Evolutionary conservation across 2,329 filamentous ascomycete species (phyloP), one percentile per base, ranked within the genome.

Genomic region (Beauveria varroae): DNA sequence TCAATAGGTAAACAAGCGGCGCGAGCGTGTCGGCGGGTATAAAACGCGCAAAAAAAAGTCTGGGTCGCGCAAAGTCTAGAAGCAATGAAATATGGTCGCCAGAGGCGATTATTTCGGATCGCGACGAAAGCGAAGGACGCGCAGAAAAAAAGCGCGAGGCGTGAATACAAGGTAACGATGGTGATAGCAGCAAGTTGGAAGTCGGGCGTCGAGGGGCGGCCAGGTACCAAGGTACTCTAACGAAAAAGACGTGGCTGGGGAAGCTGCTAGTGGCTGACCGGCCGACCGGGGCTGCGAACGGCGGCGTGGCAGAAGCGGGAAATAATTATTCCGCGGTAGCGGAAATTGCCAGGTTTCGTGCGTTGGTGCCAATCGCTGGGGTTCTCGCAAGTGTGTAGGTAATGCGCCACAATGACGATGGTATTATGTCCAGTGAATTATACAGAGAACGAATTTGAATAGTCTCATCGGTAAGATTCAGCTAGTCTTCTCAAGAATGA

Each of bases 161-260:
- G 63, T 59, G 56, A 60, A 59, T 46, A 63, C 65, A 63, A 65
- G 64, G 64, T 63, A 65, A 64, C 64, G 61, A 62, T 56, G 64
- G 58, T 58, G 61, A 59, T 60, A 61, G 63, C 57, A 59, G 60
- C 37, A 63, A 63, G 61, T 65, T 63, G 43, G 55, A 55, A 55
- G 57, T 64, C 61, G 63, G 66, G 67, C 67, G 66, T 67, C 64
- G 69, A 69, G 71, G 63, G 67, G 67, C 64, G 64, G 66, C 64
- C 50, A 65, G 68, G 64, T 67, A 69, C 34, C 14, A 14, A n/a
- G 12, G 34, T 30, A 37, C 24, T 55, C 44, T 16, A 72, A 75
- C 34, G 44, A 75, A 70, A 75, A 75, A 69, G 69, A 69, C 70
- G 74, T 75, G 74, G 74, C 74, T 75, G 74, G 74, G 72, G 68